A percentile compares a stretch with the other conserved stretches of the same genome.
These are phyloP conservation scores for Neostapfia colusana DNA, from an alignment of 176 grass and related monocot species.

Conservation along the genomic window DNA sequence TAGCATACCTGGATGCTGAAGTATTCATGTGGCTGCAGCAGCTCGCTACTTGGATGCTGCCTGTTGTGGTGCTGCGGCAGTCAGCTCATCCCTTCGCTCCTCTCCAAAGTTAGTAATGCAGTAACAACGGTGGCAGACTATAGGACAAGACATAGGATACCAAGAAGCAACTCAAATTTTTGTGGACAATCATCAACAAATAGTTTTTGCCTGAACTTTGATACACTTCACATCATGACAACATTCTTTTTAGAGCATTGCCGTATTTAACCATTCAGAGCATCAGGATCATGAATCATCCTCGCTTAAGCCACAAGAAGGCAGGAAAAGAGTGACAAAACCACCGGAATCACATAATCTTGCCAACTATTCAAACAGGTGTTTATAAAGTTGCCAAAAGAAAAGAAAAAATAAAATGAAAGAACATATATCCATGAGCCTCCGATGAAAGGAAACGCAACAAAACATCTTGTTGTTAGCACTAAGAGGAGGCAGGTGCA, in stretches of 20 bases:
- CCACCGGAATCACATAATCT: constrained; percentile 39
- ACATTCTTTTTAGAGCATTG: constrained; percentile 38
- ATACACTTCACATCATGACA: constrained; percentile 46
- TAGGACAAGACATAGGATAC: not conserved
- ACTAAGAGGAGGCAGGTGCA: constrained; percentile 45
- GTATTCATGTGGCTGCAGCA: constrained; percentile 13
- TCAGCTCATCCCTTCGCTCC: no score
- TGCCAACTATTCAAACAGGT: constrained; percentile 42
- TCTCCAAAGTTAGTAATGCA: not conserved
- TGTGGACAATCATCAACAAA: not conserved
- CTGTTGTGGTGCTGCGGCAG: no score
- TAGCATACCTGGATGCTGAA: constrained; percentile 40
- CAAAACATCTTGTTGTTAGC: constrained; percentile 55
- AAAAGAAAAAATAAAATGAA: constrained; percentile 18
- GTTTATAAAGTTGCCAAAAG: constrained; percentile 44
- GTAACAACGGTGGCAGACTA: constrained; percentile 13
- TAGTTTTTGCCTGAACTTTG: constrained; percentile 11
- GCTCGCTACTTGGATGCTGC: no score
- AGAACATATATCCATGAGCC: constrained; percentile 37
- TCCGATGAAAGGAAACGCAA: constrained; percentile 41
- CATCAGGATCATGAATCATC: constrained; percentile 22
- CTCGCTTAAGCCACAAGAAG: constrained; percentile 19
- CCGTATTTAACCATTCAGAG: constrained; percentile 26
- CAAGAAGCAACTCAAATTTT: not conserved
- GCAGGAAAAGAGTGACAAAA: constrained; percentile 6